phyloP scores from a whole-genome alignment of 164 flowering plant genomes.

The Aristolochia contorta region DNA sequence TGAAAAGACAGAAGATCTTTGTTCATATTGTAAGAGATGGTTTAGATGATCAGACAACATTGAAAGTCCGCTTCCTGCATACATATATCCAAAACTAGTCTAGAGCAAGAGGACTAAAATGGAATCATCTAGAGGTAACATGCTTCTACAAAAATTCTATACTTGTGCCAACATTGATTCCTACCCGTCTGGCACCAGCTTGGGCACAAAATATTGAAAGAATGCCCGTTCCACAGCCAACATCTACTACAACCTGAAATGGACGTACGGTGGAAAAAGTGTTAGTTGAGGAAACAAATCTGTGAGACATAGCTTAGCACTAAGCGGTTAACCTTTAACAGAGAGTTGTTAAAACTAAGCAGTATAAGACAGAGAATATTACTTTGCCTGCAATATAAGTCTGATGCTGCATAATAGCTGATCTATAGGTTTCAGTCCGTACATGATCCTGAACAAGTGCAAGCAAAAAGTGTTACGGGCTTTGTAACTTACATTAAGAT shows the following conservation, averaged over 20 bases:
- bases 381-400: conserved; percentile 73
- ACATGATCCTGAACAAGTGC: conserved; percentile 63
- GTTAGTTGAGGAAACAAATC: neutral
- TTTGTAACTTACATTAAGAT: neutral
- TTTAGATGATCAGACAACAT: too few relatives aligned
- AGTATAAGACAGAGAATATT: conserved; percentile 16
- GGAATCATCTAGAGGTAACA: too few relatives aligned
- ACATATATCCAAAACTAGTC: too few relatives aligned
- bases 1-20: too few relatives aligned
- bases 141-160: too few relatives aligned
- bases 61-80: too few relatives aligned
- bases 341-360: neutral
- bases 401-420: conserved; percentile 74
- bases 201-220: conserved; percentile 97
- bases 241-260: conserved; percentile 90
- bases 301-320: neutral
- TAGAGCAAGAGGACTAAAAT: too few relatives aligned
- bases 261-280: neutral
- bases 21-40: too few relatives aligned
- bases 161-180: neutral
- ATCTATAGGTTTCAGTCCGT: conserved; percentile 76
- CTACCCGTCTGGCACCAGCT: conserved; percentile 93
- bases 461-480: neutral
- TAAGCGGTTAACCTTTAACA: neutral
- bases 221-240: conserved; percentile 98